A percentile compares a stretch with the other conserved stretches of the same genome.
These are phyloP conservation scores for Nymphaea thermarum DNA, from an alignment of 164 flowering plant genomes.

Conservation along the genomic window DNA sequence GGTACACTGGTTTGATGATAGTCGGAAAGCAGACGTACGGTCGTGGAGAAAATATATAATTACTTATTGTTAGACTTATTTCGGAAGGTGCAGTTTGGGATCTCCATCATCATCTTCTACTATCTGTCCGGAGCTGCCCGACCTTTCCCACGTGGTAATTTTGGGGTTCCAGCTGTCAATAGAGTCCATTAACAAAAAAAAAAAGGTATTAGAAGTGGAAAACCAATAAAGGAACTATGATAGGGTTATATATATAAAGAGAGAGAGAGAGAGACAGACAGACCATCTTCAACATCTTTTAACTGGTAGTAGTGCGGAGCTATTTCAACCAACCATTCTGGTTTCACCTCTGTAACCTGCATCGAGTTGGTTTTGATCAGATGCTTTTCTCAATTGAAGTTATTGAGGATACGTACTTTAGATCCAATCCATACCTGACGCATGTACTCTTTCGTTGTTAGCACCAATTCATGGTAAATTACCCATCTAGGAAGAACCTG, in stretches of 20 bases:
- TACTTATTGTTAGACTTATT: too few species aligned
- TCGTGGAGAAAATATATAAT: too few species aligned
- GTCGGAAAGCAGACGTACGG: too few species aligned
- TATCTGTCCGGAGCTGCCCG: constrained; percentile 22
- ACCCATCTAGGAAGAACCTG: constrained; percentile 93
- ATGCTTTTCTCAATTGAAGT: background rate
- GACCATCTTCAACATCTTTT: constrained; percentile 94
- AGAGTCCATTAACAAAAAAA: background rate
- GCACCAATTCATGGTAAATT: constrained; percentile 80
- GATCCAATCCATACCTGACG: constrained; percentile 38
- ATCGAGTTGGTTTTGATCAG: constrained; percentile 1
- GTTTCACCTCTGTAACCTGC: constrained; percentile 85
- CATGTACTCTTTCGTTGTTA: constrained; percentile 94
- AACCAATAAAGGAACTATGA: too few species aligned
- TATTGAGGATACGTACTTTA: background rate
- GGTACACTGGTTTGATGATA: too few species aligned
- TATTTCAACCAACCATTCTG: constrained; percentile 90
- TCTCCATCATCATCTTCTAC: too few species aligned
- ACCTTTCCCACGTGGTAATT: constrained; percentile 70
- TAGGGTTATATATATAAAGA: background rate
- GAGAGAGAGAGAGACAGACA: constrained; percentile 20
- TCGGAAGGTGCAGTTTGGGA: too few species aligned
- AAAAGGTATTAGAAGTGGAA: background rate
- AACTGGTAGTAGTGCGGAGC: constrained; percentile 90
- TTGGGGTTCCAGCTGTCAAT: constrained; percentile 51